Percentiles rank a stretch among this genome's conserved stretches.
Conservation (phyloP, 805 yeast species). For the Candida loeiensis region DNA sequence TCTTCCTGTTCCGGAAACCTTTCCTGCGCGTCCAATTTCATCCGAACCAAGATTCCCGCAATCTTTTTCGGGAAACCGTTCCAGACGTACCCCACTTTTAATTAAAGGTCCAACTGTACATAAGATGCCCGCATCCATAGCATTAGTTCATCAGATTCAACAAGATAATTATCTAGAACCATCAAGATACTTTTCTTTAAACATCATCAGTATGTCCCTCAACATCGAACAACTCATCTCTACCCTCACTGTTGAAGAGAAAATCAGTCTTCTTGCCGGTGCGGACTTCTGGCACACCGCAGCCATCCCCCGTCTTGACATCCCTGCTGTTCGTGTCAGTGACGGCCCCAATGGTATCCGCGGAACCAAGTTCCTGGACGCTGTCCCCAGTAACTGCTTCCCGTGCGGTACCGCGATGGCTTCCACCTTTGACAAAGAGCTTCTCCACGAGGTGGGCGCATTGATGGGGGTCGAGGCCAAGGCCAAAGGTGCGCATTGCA, state of each 20-base stretch:
- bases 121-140: too few relatives aligned
- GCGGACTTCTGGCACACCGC: conserved; percentile 16
- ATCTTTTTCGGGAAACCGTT: too few relatives aligned
- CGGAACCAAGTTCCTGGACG: conserved; percentile 52
- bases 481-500: conserved; percentile 49
- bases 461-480: conserved; percentile 54
- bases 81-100: too few relatives aligned
- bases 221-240: conserved; percentile 29
- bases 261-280: conserved; percentile 37
- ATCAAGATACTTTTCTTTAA: not conserved
- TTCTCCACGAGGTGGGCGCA: conserved; percentile 47
- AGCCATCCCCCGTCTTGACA: conserved; percentile 14
- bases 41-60: too few relatives aligned
- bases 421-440: conserved; percentile 50
- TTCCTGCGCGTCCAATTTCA: too few relatives aligned
- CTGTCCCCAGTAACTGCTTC: conserved; percentile 54
- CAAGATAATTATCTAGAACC: not conserved
- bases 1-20: too few relatives aligned
- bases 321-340: conserved; percentile 17
- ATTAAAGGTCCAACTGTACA: too few relatives aligned
- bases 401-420: conserved; percentile 63
- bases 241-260: conserved; percentile 33
- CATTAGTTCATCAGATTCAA: not conserved
- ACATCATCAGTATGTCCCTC: not conserved
- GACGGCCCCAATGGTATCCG: conserved; percentile 68